Evolutionary conservation across 768 basidiomycete genomes (phyloP).

Genomic region (Trametes coccinea): DNA sequence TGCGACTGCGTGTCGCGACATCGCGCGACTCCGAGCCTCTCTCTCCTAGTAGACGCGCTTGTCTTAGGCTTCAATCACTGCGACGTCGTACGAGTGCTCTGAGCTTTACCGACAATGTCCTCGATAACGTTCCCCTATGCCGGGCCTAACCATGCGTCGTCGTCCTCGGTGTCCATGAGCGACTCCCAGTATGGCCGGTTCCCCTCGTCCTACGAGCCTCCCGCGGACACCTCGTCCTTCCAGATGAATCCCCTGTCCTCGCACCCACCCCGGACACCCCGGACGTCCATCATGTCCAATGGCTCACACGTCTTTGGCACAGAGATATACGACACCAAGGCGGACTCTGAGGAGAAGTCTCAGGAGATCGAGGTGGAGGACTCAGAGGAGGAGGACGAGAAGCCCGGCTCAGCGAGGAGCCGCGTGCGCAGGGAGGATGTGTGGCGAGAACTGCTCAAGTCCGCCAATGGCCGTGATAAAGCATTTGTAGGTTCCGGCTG

Average conservation of each 20-base stretch:
- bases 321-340: constrained; percentile 46
- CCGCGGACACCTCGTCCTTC: constrained; percentile 51
- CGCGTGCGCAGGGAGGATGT: constrained; percentile 64
- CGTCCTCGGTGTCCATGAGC: constrained; percentile 44
- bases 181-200: constrained; percentile 50
- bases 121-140: constrained; percentile 62
- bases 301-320: constrained; percentile 41
- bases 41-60: constrained; percentile 11
- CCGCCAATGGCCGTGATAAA: constrained; percentile 82
- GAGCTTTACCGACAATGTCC: constrained; percentile 49
- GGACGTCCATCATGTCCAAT: constrained; percentile 46
- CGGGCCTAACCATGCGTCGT: constrained; percentile 37
- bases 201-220: constrained; percentile 55
- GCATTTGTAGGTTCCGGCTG: constrained; percentile 61
- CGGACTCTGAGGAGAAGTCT: constrained; percentile 32
- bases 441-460: constrained; percentile 77
- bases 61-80: not conserved
- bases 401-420: constrained; percentile 40
- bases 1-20: constrained; percentile 11
- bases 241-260: constrained; percentile 81
- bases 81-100: not conserved
- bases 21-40: constrained; percentile 13
- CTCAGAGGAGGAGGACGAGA: constrained; percentile 33
- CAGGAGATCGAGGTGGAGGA: constrained; percentile 33
- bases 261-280: constrained; percentile 78